Evolutionary conservation across 345 rosid genomes (phyloP), one percentile per base, ranked within the genome.

Genomic region (Linum trigynum): DNA sequence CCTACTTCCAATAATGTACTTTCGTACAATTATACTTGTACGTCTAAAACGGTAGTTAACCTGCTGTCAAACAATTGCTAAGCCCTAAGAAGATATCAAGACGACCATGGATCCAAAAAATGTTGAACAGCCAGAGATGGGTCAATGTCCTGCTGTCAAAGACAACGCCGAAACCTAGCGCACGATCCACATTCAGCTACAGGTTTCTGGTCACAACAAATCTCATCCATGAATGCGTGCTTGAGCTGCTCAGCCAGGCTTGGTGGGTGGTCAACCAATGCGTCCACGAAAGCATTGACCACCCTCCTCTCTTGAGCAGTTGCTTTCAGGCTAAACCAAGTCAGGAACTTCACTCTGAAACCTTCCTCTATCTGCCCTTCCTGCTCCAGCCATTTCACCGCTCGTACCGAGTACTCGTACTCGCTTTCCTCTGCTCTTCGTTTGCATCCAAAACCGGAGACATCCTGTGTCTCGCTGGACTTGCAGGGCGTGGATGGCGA

Each of bases 301-400:
- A 83, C 85, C 68, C 74, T 83, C 67, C 82, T 78, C 64, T 84
- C 83, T 41, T 82, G 83, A 69, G 51, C 23, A 10, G 80, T 82
- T 9, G 84, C 89, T 76, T 84, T 84, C 66, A 78, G 75, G 71
- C 87, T 81, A 76, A 85, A 85, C 90, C 86, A 83, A 59, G 85
- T 81, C n/a, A 83, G 81, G 55, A 83, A 85, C 71, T 79, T 83
- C 11, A 81, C 86, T 67, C 85, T 76, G 61, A 85, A 83, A 51
- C 76, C 75, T 69, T 73, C 79, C 8, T 70, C 65, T 48, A 85
- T 74, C 55, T 81, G 75, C 64, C 86, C 86, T 70, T 72, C 62
- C 5, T 56, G 75, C 76, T 84, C 86, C 71, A 83, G 67, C 87
- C 80, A 79, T 63, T 81, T 83, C 43, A 73, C 64, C 9, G 70